Percentiles rank a stretch among this genome's conserved stretches.
phyloP scores from a whole-genome alignment of 768 basidiomycete species.

The Pluteus cervinus region DNA sequence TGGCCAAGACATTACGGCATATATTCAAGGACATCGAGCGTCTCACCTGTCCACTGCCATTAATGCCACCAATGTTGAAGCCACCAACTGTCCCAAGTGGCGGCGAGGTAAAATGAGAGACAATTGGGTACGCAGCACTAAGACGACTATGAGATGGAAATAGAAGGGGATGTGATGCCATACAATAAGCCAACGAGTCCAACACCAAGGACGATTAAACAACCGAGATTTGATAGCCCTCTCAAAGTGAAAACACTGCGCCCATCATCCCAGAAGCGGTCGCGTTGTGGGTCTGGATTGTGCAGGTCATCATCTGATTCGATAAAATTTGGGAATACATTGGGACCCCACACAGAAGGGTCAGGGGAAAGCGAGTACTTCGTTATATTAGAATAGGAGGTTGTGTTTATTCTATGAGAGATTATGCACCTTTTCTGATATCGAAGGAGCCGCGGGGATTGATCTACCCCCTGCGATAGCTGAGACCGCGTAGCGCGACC shows the following conservation, averaged over 20 bases:
- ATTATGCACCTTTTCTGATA: conserved; percentile 51
- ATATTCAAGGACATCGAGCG: neutral
- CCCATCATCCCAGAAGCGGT: conserved; percentile 49
- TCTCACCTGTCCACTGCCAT: conserved; percentile 63
- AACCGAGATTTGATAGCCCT: conserved; percentile 70
- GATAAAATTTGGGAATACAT: conserved; percentile 46
- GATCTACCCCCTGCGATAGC: conserved; percentile 15
- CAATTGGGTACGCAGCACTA: conserved; percentile 61
- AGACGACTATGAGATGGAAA: neutral
- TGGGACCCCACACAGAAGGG: conserved; percentile 66
- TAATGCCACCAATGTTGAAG: conserved; percentile 75
- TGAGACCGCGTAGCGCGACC: conserved; percentile 33
- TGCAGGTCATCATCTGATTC: conserved; percentile 72
- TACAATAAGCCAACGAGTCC: conserved; percentile 59
- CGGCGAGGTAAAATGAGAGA: conserved; percentile 47
- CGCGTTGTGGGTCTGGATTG: conserved; percentile 63
- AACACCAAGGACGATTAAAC: conserved; percentile 47
- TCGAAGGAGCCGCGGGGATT: conserved; percentile 29
- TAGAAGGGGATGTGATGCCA: conserved; percentile 16
- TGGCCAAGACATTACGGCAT: conserved; percentile 1
- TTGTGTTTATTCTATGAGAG: neutral
- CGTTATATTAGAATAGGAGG: conserved; percentile 5
- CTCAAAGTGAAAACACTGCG: conserved; percentile 61
- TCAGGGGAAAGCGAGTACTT: conserved; percentile 74
- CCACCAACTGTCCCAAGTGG: conserved; percentile 46